Conservation (phyloP, 139 green algal genomes). For the Limnomonas spitsbergensis region DNA sequence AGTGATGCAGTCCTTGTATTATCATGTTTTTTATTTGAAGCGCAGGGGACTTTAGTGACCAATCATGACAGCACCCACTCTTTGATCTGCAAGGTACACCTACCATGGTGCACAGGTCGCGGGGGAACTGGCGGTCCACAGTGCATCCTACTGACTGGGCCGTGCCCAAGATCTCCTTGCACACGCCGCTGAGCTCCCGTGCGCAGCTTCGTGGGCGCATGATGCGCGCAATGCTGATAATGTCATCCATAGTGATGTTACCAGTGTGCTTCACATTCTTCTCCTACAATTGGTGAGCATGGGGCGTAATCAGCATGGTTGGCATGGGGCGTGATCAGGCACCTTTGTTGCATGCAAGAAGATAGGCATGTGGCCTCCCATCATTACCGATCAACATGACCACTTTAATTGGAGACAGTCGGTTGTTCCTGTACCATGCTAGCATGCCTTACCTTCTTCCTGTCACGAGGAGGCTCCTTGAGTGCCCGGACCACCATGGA, state of each 20-base stretch:
- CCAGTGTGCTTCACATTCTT: slow-evolving; percentile 99
- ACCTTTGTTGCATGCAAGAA: too few relatives aligned
- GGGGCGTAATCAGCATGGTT: too few relatives aligned
- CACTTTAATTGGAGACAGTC: too few relatives aligned
- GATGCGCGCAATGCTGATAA: slow-evolving; percentile 93
- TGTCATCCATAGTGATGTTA: slow-evolving; percentile 91
- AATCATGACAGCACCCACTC: too few relatives aligned
- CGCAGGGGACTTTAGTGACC: too few relatives aligned
- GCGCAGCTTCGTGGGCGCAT: slow-evolving; percentile 93
- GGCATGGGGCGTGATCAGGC: too few relatives aligned
- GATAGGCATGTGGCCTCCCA: too few relatives aligned
- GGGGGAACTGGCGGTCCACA: slow-evolving; percentile 90
- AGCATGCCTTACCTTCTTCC: slow-evolving; percentile 98
- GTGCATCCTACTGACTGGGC: slow-evolving; percentile 95
- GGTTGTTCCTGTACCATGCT: too few relatives aligned
- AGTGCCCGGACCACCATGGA: slow-evolving; percentile 98
- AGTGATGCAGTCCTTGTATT: neutral
- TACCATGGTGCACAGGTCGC: slow-evolving; percentile 84
- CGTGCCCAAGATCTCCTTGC: slow-evolving; percentile 99
- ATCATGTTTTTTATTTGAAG: too few relatives aligned
- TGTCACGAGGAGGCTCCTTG: slow-evolving; percentile 90
- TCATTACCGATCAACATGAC: too few relatives aligned
- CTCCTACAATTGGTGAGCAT: too few relatives aligned
- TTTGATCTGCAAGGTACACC: too few relatives aligned
- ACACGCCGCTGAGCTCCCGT: slow-evolving; percentile 80